Base-by-base conservation (phyloP, 345 rosid genomes). In the Camelina laxa region DNA sequence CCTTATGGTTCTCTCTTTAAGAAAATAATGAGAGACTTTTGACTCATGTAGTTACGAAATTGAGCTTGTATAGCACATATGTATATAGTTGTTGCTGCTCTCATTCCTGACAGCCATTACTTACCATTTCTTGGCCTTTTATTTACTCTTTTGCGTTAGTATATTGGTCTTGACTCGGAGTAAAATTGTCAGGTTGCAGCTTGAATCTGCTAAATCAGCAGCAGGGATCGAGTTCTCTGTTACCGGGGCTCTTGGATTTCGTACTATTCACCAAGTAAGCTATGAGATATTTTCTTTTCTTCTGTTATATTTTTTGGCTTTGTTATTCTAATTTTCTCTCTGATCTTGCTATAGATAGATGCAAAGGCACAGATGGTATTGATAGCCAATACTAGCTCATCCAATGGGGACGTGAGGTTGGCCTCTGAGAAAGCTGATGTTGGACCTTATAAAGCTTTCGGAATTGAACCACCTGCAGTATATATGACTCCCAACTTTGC, bases 321-420 rank as follows among this genome's bases (percentile, higher is more conserved):
- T 65, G 49, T 68, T 63, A 20, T 65, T 64, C 76, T 73, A 47
- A 75, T 14, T 69, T 45, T 60, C 16, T 27, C 5, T 53, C 24
- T 65, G 77, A 16, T 51, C 64, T 80, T 69, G 49, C 62, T 69
- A 42, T 78, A 93, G 98, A 89, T 81, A 70, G 91, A 87, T 38
- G 90, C 97, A 53, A 95, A 85, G 82, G 87, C 90, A 77, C 99
- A 92, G 68, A 81, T 70, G 84, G 93, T 92, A 60, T 87, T 95
- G 83, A 75, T 87, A 78, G 82, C 89, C 33, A 85, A 78, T 33
- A 79, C 76, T 64, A 84, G 80, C 73, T 74, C 82, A 33, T 81
- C 87, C 36, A 66, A 55, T 13, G 33, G 72, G 66, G 75, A 35
- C 47, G 79, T 65, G 73, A 58, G 35, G 30, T 24, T 73, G 68